These are phyloP conservation scores for Carex sylvatica DNA, from an alignment of 202 grass and related monocot genomes.

Conservation along the genomic window DNA sequence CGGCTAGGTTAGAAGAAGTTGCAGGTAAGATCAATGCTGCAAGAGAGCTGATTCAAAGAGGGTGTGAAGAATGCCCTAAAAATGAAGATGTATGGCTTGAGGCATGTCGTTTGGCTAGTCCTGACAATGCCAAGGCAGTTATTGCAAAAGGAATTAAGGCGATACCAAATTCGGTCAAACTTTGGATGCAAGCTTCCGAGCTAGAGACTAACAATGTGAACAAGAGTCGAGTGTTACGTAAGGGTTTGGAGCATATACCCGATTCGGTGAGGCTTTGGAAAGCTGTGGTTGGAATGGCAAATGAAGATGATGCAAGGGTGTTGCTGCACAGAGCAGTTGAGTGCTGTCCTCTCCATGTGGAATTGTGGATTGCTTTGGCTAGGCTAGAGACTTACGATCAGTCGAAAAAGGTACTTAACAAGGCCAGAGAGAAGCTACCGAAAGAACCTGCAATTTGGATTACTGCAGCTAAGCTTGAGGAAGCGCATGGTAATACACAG, in stretches of 20 bases:
- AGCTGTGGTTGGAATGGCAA: slow-evolving; percentile 79
- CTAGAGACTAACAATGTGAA: slow-evolving; percentile 62
- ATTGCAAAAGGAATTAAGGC: slow-evolving; percentile 83
- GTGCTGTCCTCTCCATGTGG: slow-evolving; percentile 82
- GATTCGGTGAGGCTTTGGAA: slow-evolving; percentile 94
- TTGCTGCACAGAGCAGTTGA: slow-evolving; percentile 93
- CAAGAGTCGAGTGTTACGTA: slow-evolving; percentile 76
- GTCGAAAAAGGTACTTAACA: slow-evolving; percentile 92
- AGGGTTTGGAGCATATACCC: slow-evolving; percentile 84
- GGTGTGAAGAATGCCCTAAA: slow-evolving; percentile 91
- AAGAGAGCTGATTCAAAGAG: slow-evolving; percentile 79
- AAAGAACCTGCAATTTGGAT: slow-evolving; percentile 97
- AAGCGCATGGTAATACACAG: slow-evolving; percentile 69
- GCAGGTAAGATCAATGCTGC: slow-evolving; percentile 84
- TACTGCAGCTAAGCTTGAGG: slow-evolving; percentile 88
- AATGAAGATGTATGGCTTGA: slow-evolving; percentile 97
- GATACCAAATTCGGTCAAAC: slow-evolving; percentile 90
- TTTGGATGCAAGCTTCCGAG: slow-evolving; percentile 87
- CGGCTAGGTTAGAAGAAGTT: slow-evolving; percentile 88
- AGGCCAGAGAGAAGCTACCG: slow-evolving; percentile 68
- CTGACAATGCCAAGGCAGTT: slow-evolving; percentile 82
- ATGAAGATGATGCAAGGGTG: slow-evolving; percentile 82
- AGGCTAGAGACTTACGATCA: slow-evolving; percentile 94
- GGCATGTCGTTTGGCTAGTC: slow-evolving; percentile 81
- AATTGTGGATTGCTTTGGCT: slow-evolving; percentile 91